These are phyloP conservation scores for Suillus discolor DNA, from an alignment of 768 basidiomycete species.

Conservation along the genomic window DNA sequence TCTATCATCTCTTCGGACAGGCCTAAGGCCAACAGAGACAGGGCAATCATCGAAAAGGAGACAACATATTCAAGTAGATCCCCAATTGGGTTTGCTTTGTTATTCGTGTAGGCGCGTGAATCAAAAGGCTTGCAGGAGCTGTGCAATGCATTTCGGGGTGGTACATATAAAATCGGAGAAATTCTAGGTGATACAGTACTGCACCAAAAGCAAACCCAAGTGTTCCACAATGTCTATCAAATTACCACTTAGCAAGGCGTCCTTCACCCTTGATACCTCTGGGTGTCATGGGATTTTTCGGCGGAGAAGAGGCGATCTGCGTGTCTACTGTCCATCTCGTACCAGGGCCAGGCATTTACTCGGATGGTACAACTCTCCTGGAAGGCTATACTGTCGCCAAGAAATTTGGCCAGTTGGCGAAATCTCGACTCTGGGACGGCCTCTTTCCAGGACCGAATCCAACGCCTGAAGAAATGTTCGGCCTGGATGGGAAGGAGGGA, in stretches of 20 bases:
- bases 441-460: slow-evolving; percentile 33
- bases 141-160: neutral
- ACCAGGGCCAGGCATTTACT: slow-evolving; percentile 33
- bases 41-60: too few relatives aligned
- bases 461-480: slow-evolving; percentile 31
- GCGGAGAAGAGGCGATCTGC: slow-evolving; percentile 40
- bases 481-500: slow-evolving; percentile 29
- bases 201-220: neutral
- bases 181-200: too few relatives aligned
- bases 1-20: too few relatives aligned
- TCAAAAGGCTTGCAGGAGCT: too few relatives aligned
- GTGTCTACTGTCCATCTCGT: slow-evolving; percentile 37
- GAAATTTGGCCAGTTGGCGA: slow-evolving; percentile 32
- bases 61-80: too few relatives aligned
- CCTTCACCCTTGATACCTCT: slow-evolving; percentile 29
- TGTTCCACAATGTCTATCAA: neutral
- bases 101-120: too few relatives aligned
- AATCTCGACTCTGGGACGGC: slow-evolving; percentile 33
- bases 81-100: neutral
- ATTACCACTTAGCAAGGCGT: slow-evolving; percentile 12
- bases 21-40: too few relatives aligned
- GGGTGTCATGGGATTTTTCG: slow-evolving; percentile 40
- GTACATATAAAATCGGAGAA: neutral
- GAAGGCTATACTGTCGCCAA: slow-evolving; percentile 38
- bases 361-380: slow-evolving; percentile 41